Conservation (phyloP, 768 basidiomycete genomes). For the Rhodotorula babjevae region DNA sequence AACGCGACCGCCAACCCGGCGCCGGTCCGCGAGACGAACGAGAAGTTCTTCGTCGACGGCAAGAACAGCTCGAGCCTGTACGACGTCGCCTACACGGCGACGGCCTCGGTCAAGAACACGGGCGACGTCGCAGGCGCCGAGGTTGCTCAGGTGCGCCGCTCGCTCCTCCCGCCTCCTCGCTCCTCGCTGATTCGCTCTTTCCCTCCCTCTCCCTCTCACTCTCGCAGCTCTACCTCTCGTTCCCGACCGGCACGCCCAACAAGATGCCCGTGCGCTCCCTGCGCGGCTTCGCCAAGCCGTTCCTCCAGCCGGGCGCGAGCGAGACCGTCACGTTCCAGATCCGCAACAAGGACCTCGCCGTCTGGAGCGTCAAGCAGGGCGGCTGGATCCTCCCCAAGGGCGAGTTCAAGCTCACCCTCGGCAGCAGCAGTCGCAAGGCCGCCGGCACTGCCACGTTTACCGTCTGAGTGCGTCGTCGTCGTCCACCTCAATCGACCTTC, state of each 20-base stretch:
- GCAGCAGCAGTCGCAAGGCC: conserved; percentile 30
- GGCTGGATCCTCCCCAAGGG: conserved; percentile 38
- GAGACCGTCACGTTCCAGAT: conserved; percentile 46
- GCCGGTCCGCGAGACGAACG: conserved; percentile 27
- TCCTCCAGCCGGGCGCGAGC: conserved; percentile 33
- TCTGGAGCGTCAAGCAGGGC: conserved; percentile 16
- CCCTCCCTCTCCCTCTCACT: not conserved
- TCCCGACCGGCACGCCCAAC: conserved; percentile 18
- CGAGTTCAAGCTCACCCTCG: conserved; percentile 35
- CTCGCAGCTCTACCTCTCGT: conserved; percentile 37
- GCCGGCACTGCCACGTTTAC: not conserved
- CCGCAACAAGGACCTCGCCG: conserved; percentile 38
- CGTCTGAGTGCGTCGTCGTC: not conserved
- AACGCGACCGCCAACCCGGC: not conserved
- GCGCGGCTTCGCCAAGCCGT: conserved; percentile 43
- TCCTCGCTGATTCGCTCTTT: not conserved
- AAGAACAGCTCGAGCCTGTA: conserved; percentile 1
- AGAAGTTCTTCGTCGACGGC: conserved; percentile 18
- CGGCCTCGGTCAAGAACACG: conserved; percentile 31
- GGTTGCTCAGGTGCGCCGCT: conserved; percentile 25
- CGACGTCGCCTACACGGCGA: conserved; percentile 22
- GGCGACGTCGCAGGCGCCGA: conserved; percentile 25
- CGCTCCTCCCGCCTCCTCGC: no score
- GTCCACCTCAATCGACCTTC: not conserved
- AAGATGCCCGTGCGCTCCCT: conserved; percentile 34